Evolutionary conservation across 805 yeast genomes (phyloP), one percentile per base, ranked within the genome.

Genomic region (Wickerhamomyces rabaulensis): DNA sequence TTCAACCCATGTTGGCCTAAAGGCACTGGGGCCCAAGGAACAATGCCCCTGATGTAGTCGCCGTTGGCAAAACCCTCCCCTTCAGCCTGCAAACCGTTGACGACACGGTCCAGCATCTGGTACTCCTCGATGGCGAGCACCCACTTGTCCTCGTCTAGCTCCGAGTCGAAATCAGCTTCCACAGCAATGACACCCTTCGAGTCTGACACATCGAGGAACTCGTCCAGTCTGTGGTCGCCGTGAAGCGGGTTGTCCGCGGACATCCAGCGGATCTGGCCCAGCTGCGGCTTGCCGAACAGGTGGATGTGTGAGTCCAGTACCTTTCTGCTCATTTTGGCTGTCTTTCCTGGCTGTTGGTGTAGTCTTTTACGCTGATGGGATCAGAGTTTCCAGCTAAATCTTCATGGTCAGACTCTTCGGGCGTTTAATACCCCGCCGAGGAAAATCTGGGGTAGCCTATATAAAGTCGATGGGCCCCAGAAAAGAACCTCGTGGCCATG

Each of bases 11-110:
- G 47, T 2, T 54, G 39, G 2, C 76, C 76, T 6, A 56, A 47
- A 8, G 68, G 64, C 9, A 72, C 42, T 6, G 79, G 78, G 1
- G 73, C 74, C 75, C 75, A 72, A 1, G 77, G 75, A n/a, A 74
- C 54, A 9, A 71, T 53, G 3, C 61, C 74, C 36, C 56, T 58
- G 27, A 52, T 53, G 38, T 42, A 50, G 2, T 41, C 22, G 7
- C 26, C 21, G 3, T 21, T 20, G 3, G 31, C 31, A 3, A 29
- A 27, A 7, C 52, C 52, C 37, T 48, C 51, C 17, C 43, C 49
- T 3, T 9, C 5, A 3, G 29, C 12, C 40, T 45, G 49, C 23
- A 45, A 26, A 2, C 40, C 15, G 19, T 43, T 49, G 16, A 45
- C 41, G 17, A 33, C 31, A 42, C 52, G 46, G 19, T 51, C 47